A percentile compares a stretch with the other conserved stretches of the same genome.
These are phyloP conservation scores for Prunus yedoensis DNA, from an alignment of 331 rosid genomes.

Conservation along the genomic window DNA sequence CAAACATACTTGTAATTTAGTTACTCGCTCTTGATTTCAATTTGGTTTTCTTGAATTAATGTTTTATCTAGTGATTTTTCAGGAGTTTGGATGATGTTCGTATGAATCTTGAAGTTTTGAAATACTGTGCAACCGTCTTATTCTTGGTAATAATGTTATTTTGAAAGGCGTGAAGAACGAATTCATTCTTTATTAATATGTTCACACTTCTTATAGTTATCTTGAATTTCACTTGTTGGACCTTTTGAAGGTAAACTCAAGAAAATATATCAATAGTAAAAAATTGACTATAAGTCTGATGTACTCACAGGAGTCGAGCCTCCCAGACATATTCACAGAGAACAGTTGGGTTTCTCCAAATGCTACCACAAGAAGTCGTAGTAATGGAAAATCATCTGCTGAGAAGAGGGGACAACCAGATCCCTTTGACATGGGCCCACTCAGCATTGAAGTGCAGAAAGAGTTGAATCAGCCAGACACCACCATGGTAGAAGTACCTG, in stretches of 20 bases:
- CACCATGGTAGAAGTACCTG: constrained; percentile 41
- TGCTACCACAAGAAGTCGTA: constrained; percentile 69
- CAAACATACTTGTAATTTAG: not conserved
- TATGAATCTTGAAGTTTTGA: constrained; percentile 94
- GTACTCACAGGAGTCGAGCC: constrained; percentile 81
- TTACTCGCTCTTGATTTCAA: not conserved
- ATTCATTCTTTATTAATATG: constrained; percentile 7
- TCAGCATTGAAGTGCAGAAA: constrained; percentile 33
- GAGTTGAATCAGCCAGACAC: constrained; percentile 36
- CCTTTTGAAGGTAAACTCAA: not conserved
- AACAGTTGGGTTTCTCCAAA: constrained; percentile 87
- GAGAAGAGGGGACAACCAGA: constrained; percentile 14
- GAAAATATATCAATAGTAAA: not conserved
- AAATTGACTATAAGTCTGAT: constrained; percentile 14
- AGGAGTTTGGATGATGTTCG: constrained; percentile 99
- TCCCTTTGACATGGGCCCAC: constrained; percentile 44
- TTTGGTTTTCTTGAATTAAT: constrained; percentile 12
- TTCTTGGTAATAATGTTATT: constrained; percentile 67
- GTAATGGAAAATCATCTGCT: constrained; percentile 50
- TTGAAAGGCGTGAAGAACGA: constrained; percentile 1
- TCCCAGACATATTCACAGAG: constrained; percentile 65
- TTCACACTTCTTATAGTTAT: not conserved
- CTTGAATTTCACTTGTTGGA: not conserved
- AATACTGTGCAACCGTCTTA: constrained; percentile 78
- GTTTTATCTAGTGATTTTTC: constrained; percentile 24